Conservation (phyloP, 176 grass and related monocot species). For the Aegilops sharonensis region DNA sequence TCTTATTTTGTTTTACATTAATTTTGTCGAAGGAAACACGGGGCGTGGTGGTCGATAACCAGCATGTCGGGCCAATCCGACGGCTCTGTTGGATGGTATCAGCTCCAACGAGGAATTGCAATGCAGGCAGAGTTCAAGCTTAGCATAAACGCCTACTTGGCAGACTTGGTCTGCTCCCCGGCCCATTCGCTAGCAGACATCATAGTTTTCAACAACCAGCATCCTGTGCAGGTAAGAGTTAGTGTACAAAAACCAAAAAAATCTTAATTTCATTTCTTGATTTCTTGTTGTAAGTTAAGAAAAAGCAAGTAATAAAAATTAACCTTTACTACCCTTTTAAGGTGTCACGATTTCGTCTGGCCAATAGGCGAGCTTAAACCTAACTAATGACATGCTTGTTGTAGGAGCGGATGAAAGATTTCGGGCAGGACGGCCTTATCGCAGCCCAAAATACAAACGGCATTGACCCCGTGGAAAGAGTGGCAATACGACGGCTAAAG, state of each 20-base stretch:
- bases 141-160: slow-evolving; percentile 42
- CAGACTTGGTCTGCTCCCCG: slow-evolving; percentile 40
- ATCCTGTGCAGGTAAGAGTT: no score
- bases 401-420: slow-evolving; percentile 2
- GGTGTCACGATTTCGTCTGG: no score
- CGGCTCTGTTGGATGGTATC: neutral
- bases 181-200: slow-evolving; percentile 49
- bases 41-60: slow-evolving; percentile 43
- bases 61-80: slow-evolving; percentile 29
- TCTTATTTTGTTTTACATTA: no score
- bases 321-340: no score
- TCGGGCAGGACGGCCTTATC: slow-evolving; percentile 8
- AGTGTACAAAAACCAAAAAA: no score
- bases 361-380: no score
- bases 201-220: slow-evolving; percentile 52
- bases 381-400: no score
- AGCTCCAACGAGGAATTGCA: neutral
- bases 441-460: slow-evolving; percentile 27
- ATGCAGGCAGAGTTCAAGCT: slow-evolving; percentile 56
- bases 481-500: slow-evolving; percentile 13
- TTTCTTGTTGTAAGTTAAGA: no score
- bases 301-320: no score
- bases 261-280: no score
- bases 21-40: slow-evolving; percentile 5
- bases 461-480: slow-evolving; percentile 27